Evolutionary conservation across 768 basidiomycete genomes (phyloP).

Genomic region (Scleroderma bovista): DNA sequence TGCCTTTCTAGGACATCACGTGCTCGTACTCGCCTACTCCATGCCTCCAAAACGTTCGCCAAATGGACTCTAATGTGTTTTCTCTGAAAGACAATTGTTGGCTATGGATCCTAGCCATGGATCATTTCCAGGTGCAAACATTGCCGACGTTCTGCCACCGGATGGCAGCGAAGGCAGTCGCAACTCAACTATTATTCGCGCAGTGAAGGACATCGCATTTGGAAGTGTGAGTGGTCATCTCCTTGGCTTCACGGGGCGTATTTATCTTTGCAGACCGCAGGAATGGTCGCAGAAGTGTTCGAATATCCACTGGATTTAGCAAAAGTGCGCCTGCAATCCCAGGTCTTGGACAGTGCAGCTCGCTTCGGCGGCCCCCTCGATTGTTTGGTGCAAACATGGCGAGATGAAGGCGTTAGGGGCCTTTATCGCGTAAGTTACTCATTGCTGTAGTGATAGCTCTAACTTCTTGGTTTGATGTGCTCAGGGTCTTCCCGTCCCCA

Average conservation of each 20-base stretch:
- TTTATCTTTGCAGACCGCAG: slow-evolving; percentile 49
- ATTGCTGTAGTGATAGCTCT: slow-evolving; percentile 1
- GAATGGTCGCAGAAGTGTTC: slow-evolving; percentile 81
- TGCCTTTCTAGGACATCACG: neutral
- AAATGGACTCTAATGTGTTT: neutral
- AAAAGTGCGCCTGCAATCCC: slow-evolving; percentile 87
- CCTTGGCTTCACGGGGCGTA: neutral
- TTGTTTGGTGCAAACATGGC: slow-evolving; percentile 55
- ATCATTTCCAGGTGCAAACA: slow-evolving; percentile 5
- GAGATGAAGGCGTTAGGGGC: slow-evolving; percentile 50
- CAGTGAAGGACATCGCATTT: slow-evolving; percentile 42
- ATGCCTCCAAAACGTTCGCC: no score
- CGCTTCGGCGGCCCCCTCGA: slow-evolving; percentile 56
- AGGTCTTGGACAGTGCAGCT: slow-evolving; percentile 64
- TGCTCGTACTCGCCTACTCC: neutral
- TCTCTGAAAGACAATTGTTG: neutral
- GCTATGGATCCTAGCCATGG: slow-evolving; percentile 13
- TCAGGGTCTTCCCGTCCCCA: slow-evolving; percentile 81
- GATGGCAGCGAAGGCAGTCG: neutral
- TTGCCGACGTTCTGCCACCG: neutral
- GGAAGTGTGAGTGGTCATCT: slow-evolving; percentile 36
- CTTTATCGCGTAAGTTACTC: slow-evolving; percentile 42
- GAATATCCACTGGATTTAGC: slow-evolving; percentile 93
- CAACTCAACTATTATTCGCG: slow-evolving; percentile 13
- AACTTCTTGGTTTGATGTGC: neutral